Conservation (phyloP, 2,329 filamentous ascomycete genomes). For the Botryotinia convoluta region DNA sequence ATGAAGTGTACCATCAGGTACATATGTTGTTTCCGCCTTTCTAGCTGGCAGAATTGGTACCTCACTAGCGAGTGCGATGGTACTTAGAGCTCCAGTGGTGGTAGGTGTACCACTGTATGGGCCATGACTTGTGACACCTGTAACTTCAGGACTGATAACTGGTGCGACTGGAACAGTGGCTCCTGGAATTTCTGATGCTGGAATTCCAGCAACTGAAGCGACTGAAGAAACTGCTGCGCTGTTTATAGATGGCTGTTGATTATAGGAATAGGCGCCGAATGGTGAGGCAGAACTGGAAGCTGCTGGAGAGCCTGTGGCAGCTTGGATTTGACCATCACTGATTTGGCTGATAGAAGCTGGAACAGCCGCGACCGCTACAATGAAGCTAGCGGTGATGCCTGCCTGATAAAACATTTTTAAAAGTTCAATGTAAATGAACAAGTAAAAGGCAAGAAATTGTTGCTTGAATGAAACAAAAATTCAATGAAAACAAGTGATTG, state of each 20-base stretch:
- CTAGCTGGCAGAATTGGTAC: constrained; percentile 58
- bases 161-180: constrained; percentile 36
- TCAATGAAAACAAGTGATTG: neutral
- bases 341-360: neutral
- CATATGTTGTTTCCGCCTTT: constrained; percentile 66
- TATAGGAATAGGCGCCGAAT: constrained; percentile 29
- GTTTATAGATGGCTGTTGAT: constrained; percentile 31
- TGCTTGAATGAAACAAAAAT: neutral
- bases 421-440: neutral
- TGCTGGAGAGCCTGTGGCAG: neutral
- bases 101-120: constrained; percentile 65
- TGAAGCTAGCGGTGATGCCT: constrained; percentile 2
- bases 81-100: constrained; percentile 66
- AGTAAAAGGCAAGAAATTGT: neutral
- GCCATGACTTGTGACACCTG: constrained; percentile 65
- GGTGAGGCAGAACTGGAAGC: neutral
- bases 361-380: neutral
- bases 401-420: constrained; percentile 16
- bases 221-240: constrained; percentile 31
- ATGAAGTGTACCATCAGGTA: constrained; percentile 66
- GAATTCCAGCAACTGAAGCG: constrained; percentile 31
- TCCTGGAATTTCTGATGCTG: constrained; percentile 33
- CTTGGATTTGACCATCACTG: neutral
- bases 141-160: constrained; percentile 48
- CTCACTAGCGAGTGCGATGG: constrained; percentile 53